A percentile compares a stretch with the other conserved stretches of the same genome.
Conservation (phyloP, 2,329 filamentous ascomycete genomes). For the Tolypocladium capitatum region DNA sequence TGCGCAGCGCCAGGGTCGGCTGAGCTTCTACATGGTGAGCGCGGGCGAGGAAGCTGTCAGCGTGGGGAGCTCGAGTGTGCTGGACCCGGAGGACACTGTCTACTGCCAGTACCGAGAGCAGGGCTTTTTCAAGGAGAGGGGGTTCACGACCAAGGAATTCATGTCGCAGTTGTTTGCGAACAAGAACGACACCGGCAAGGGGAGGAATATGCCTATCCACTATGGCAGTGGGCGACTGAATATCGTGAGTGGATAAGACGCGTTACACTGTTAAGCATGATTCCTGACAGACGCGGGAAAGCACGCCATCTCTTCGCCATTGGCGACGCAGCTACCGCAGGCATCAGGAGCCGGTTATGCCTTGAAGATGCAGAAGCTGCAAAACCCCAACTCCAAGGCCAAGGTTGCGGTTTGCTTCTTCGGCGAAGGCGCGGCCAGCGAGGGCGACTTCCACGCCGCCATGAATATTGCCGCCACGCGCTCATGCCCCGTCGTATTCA, state of each 20-base stretch:
- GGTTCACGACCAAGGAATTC: constrained; percentile 76
- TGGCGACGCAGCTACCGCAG: constrained; percentile 83
- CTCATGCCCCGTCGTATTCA: constrained; percentile 76
- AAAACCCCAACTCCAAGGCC: constrained; percentile 53
- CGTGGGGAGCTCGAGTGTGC: constrained; percentile 72
- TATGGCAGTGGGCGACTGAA: constrained; percentile 78
- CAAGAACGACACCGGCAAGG: constrained; percentile 61
- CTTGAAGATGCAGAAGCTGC: constrained; percentile 64
- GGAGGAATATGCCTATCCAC: constrained; percentile 95
- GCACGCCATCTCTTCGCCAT: constrained; percentile 72
- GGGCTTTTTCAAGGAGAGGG: constrained; percentile 79
- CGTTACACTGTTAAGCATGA: neutral
- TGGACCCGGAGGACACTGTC: constrained; percentile 75
- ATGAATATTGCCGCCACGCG: constrained; percentile 84
- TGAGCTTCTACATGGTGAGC: constrained; percentile 96
- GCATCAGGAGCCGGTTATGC: constrained; percentile 80
- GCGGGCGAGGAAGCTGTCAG: constrained; percentile 91
- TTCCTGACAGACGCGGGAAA: constrained; percentile 16
- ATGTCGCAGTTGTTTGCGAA: constrained; percentile 95
- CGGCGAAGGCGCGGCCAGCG: constrained; percentile 78
- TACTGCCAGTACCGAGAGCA: constrained; percentile 94
- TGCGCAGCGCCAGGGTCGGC: constrained; percentile 82
- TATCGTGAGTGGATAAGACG: constrained; percentile 43
- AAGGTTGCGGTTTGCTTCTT: constrained; percentile 75
- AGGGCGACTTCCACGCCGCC: constrained; percentile 85